phyloP scores from a whole-genome alignment of 2,329 filamentous ascomycete species.

The Ceratocystis diversiconidia region DNA sequence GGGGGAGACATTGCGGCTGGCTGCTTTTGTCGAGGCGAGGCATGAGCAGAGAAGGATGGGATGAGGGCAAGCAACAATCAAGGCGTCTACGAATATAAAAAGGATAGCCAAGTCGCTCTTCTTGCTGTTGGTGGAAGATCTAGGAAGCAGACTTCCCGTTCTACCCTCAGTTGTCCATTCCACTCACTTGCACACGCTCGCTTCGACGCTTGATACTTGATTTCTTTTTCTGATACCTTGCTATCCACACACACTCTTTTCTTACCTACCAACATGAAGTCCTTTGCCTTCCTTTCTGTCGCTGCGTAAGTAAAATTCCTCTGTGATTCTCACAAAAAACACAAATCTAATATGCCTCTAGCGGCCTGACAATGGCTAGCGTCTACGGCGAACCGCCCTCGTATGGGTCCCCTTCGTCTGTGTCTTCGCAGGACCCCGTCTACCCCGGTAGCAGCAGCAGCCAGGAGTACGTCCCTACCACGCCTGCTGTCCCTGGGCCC shows the following conservation, averaged over 20 bases:
- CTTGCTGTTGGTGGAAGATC: neutral
- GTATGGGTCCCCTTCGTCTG: neutral
- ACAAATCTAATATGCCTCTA: neutral
- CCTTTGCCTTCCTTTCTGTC: conserved; percentile 9
- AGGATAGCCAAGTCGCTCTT: neutral
- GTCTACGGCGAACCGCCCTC: conserved; percentile 12
- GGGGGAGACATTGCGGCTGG: neutral
- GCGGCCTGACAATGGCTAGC: conserved; percentile 12
- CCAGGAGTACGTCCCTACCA: neutral
- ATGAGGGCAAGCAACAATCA: neutral
- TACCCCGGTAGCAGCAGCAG: neutral
- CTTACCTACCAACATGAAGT: conserved; percentile 13
- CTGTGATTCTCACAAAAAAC: neutral
- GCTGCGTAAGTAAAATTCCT: conserved; percentile 5
- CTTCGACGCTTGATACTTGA: neutral
- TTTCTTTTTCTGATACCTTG: conserved; percentile 2
- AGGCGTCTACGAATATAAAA: neutral
- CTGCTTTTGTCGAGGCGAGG: neutral
- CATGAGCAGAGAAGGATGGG: neutral
- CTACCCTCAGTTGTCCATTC: neutral
- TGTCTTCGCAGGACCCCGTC: neutral
- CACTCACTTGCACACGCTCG: neutral
- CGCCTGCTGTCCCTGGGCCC: neutral
- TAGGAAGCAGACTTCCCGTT: neutral
- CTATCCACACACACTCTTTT: conserved; percentile 6